These are phyloP conservation scores for Fraxinus albicans DNA, from an alignment of 305 asterid species.

Conservation along the genomic window DNA sequence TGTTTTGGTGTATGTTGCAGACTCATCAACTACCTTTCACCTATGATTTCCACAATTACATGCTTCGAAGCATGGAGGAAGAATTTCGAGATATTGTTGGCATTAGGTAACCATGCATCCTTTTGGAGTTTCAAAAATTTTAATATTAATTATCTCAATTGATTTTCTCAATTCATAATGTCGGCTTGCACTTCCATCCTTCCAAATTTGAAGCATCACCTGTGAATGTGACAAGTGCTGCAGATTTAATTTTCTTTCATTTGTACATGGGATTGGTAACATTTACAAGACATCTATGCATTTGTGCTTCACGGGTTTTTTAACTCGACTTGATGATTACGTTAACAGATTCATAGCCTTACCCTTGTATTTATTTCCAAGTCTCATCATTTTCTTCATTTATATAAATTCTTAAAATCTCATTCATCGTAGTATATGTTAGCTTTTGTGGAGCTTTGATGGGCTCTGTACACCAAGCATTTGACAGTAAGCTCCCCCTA, in stretches of 20 bases:
- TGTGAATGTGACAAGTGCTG: neutral
- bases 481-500: neutral
- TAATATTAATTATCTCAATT: neutral
- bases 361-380: neutral
- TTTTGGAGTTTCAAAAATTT: conserved; percentile 8
- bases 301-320: neutral
- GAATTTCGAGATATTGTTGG: conserved; percentile 96
- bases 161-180: neutral
- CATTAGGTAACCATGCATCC: conserved; percentile 53
- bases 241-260: neutral
- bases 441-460: neutral
- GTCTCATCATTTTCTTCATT: neutral
- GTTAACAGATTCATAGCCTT: neutral
- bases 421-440: neutral
- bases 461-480: neutral
- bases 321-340: neutral
- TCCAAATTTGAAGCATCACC: neutral
- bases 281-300: neutral
- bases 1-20: conserved; percentile 45
- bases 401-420: neutral
- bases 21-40: conserved; percentile 83
- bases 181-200: neutral
- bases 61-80: conserved; percentile 97
- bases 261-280: neutral
- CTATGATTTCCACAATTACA: conserved; percentile 87